Evolutionary conservation across 441 rosid species (phyloP).

Genomic region (Dalechampia spathulata): DNA sequence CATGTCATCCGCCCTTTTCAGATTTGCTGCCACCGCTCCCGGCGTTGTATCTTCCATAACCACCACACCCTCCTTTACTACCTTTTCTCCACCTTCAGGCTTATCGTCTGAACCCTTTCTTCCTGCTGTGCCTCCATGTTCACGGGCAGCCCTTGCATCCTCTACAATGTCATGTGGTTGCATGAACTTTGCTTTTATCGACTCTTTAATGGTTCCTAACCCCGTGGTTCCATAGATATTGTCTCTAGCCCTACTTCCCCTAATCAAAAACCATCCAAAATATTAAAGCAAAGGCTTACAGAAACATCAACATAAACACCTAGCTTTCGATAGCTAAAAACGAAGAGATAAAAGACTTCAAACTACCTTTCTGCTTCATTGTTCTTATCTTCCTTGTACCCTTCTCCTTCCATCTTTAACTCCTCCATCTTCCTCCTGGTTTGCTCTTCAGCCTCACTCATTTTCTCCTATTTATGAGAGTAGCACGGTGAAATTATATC

Average conservation of each 20-base stretch:
- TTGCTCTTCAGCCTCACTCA: conserved; percentile 39
- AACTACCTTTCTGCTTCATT: conserved; percentile 23
- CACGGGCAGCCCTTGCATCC: conserved; percentile 27
- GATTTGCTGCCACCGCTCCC: conserved; percentile 21
- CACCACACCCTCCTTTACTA: conserved; percentile 4
- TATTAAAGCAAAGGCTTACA: not conserved
- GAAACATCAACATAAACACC: not conserved
- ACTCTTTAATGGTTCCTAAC: conserved; percentile 22
- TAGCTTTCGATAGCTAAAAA: not conserved
- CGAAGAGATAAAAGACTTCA: not conserved
- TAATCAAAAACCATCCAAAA: not conserved
- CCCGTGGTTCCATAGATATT: conserved; percentile 11
- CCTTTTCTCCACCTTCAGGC: conserved; percentile 2
- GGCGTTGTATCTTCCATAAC: conserved; percentile 23
- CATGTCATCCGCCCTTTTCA: conserved; percentile 39
- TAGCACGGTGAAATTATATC: no score
- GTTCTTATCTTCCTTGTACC: conserved; percentile 22
- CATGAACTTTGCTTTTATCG: conserved; percentile 31
- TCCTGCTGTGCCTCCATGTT: conserved; percentile 25
- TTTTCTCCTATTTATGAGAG: conserved; percentile 25
- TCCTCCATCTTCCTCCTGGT: conserved; percentile 43
- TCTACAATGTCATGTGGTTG: conserved; percentile 25
- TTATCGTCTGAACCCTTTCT: no score
- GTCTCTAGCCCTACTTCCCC: conserved; percentile 33
- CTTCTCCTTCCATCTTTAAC: conserved; percentile 30